Evolutionary conservation across 257 asterid genomes (phyloP), one percentile per base, ranked within the genome.

Genomic region (Solanum gandarillasii): DNA sequence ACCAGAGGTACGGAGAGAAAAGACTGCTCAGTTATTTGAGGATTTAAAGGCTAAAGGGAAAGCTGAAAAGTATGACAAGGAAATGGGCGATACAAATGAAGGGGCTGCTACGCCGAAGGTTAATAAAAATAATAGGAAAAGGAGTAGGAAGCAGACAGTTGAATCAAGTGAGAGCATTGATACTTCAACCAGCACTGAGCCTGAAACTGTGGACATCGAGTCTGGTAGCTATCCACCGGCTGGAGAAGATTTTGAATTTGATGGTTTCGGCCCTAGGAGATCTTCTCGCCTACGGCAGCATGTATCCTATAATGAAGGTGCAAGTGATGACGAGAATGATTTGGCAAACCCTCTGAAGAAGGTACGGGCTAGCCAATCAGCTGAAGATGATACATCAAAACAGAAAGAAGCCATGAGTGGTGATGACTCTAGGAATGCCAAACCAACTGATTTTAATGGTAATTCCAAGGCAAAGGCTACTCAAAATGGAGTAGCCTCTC

Each of bases 161-260:
- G 98, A 95, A 83, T 90, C 95, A 39, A 92, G 94, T 87, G 98
- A 90, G 88, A 94, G 95, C 86, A 86, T 9, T 83, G 95, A 93
- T 78, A 83, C 92, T n/a, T 88, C 92, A 14, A 92, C 91, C 88
- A 93, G 92, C 29, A 86, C 91, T 58, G 95, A 90, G 83, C 25
- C 88, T 43, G 98, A 91, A 83, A 92, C 91, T 32, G 88, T 68
- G 43, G 41, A 78, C 39, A 32, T 46, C 29, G 93, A 84, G 46
- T 90, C 73, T 88, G 83, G 72, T 65, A 86, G 87, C 79, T 88
- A 87, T 88, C 70, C 68, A 83, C 89, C 90, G 10, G 87, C 87
- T 41, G 87, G 86, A 41, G 60, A 87, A 83, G 87, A 83, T 76
- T 90, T 91, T 90, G 95, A 91, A 74, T 60, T 87, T 83, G 75